phyloP scores from a whole-genome alignment of 1,284 basidiomycete species.

The Somion occarium region DNA sequence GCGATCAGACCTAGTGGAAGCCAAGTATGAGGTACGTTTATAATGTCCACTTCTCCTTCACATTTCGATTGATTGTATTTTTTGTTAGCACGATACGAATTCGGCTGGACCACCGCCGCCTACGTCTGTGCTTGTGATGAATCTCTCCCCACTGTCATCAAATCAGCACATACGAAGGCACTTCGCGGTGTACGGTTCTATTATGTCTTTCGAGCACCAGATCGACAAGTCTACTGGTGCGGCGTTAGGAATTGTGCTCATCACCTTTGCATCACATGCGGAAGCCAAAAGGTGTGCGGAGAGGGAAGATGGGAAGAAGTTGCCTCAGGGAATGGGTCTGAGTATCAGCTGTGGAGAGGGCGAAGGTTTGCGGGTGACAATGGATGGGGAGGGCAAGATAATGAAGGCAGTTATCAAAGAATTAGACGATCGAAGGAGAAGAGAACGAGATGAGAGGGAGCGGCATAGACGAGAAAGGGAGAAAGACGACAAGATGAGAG shows the following conservation, averaged over 20 bases:
- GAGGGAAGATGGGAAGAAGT: slow-evolving; percentile 52
- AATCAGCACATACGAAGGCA: slow-evolving; percentile 63
- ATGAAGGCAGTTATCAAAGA: slow-evolving; percentile 57
- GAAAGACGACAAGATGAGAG: slow-evolving; percentile 26
- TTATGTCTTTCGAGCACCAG: slow-evolving; percentile 75
- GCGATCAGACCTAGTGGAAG: slow-evolving; percentile 42
- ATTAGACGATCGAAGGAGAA: slow-evolving; percentile 49
- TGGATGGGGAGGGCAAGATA: slow-evolving; percentile 58
- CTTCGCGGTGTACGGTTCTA: slow-evolving; percentile 64
- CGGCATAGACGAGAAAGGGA: slow-evolving; percentile 26
- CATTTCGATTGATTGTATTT: slow-evolving; percentile 49
- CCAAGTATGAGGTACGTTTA: slow-evolving; percentile 59
- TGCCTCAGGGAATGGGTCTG: slow-evolving; percentile 31
- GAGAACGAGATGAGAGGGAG: slow-evolving; percentile 45
- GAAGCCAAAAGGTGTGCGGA: slow-evolving; percentile 62
- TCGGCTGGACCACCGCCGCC: slow-evolving; percentile 77
- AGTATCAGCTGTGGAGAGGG: slow-evolving; percentile 22
- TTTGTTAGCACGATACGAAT: slow-evolving; percentile 68
- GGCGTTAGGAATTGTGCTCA: slow-evolving; percentile 78
- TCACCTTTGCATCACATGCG: slow-evolving; percentile 61
- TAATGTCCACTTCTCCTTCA: slow-evolving; percentile 6
- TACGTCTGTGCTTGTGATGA: slow-evolving; percentile 69
- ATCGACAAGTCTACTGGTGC: slow-evolving; percentile 79
- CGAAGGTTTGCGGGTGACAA: slow-evolving; percentile 48
- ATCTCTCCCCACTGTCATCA: slow-evolving; percentile 70